These are phyloP conservation scores for Scheffersomyces stambukii DNA, from an alignment of 1,139 yeast species.

Conservation along the genomic window DNA sequence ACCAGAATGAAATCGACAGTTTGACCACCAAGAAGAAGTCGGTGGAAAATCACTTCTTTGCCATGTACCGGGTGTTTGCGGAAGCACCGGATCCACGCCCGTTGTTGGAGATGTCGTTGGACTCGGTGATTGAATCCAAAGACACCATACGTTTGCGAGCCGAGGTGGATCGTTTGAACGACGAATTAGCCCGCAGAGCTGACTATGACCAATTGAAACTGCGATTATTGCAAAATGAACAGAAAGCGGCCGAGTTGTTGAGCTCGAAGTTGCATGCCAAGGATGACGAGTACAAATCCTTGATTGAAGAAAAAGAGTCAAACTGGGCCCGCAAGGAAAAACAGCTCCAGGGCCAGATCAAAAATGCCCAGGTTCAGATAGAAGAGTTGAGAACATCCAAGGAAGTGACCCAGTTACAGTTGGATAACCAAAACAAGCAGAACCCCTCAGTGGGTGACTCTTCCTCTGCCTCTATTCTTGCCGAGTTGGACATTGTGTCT, in stretches of 20 bases:
- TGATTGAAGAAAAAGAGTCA: conserved; percentile 58
- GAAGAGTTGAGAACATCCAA: conserved; percentile 54
- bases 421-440: conserved; percentile 25
- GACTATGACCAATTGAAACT: conserved; percentile 77
- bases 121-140: conserved; percentile 56
- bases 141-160: conserved; percentile 51
- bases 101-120: conserved; percentile 65
- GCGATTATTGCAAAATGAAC: conserved; percentile 55
- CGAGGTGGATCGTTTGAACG: conserved; percentile 55
- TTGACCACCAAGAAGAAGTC: conserved; percentile 74
- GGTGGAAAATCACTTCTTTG: conserved; percentile 70
- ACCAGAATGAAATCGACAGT: conserved; percentile 84
- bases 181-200: conserved; percentile 60
- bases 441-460: conserved; percentile 2
- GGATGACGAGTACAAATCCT: conserved; percentile 57
- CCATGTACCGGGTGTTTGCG: conserved; percentile 68
- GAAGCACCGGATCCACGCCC: conserved; percentile 96
- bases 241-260: conserved; percentile 51
- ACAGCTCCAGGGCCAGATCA: conserved; percentile 39
- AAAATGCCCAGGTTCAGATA: conserved; percentile 44
- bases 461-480: conserved; percentile 25
- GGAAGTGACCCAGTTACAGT: conserved; percentile 50
- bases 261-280: conserved; percentile 46
- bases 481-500: conserved; percentile 62
- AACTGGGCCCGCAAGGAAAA: conserved; percentile 56